Base-by-base conservation (phyloP, 805 yeast genomes). In the Martiniozyma abietophila region DNA sequence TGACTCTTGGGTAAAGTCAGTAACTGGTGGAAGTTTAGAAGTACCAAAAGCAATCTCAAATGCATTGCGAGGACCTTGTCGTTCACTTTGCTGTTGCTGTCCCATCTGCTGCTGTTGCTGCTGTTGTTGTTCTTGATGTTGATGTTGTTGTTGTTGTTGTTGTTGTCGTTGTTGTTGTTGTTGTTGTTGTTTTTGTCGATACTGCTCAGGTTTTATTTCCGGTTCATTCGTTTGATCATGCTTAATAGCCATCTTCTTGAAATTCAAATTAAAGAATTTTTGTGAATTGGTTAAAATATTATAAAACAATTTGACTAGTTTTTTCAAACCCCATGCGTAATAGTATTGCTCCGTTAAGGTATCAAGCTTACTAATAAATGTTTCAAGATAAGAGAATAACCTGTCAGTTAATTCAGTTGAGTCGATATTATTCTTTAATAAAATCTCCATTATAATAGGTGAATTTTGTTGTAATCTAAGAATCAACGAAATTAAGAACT, bases 401-500 rank as follows among this genome's bases (percentile, higher is more conserved):
- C 62, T 45, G 18, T 42, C 47, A 32, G 53, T 41, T 25, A 59
- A 44, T 29, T 59, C 64, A 14, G 49, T 55, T 26, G 50, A 49
- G 34, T 58, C 59, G 21, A 59, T 59, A 6, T 53, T 56, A 37
- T 58, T 59, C 24, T 44, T 47, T 21, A 43, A 45, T 22, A 59
- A 41, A 29, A 59, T 56, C 28, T 57, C 62, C 39, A 50, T 45
- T 12, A 56, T 45, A 2, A 58, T 36, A 1, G 62, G 61, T 4
- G 61, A 56, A 31, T 46, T 50, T 38, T 59, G 63, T 34, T 59
- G 64, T 33, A 59, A 59, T 48, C 78, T 60, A 33, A 73, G 45
- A 18, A 72, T 64, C 44, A 73, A 49, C 27, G 76, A 71, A n/a
- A 73, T 71, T 53, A 73, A 58, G 44, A 73, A 72, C 43, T 72